Base-by-base conservation (phyloP, 1,284 basidiomycete genomes). In the Macrocystidia cucumis region DNA sequence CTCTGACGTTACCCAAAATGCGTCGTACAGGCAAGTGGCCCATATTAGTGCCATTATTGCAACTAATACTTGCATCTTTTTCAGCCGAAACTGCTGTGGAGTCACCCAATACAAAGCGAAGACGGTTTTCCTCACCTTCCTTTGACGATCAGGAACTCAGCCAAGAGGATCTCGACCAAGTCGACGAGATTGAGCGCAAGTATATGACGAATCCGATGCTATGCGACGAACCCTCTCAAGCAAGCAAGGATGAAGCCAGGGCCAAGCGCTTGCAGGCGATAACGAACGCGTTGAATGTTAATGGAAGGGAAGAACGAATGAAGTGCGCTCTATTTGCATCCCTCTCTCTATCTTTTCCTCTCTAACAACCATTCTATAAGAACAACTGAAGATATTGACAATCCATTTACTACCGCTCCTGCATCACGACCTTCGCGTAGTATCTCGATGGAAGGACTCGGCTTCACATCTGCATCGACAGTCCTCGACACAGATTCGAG, bases 111-210 rank as follows among this genome's bases (percentile, higher is more conserved):
- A 56, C 59, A 20, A 78, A 85, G 55, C 64, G 74, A 20, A 69
- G 70, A 45, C 65, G 80, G 29, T 61, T 80, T 24, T 80, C 78
- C 1, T 84, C 80, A 4, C 79, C 81, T 1, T 72, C 74, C n/a
- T 79, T 75, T 45, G 80, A 82, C 38, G 65, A 69, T 23, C 69
- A 73, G 41, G 63, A 74, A 23, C 50, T 71, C 37, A 81, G 70
- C 35, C 69, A 74, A 41, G 65, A 75, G 20, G 70, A 78, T 36
- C 52, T 82, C 4, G 54, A 58, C 9, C 74, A 66, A 1, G 68
- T 81, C 29, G 77, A 82, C 43, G 59, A 59, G 21, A 52, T 79
- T 5, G 74, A 80, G 25, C 57, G 4, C 54, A 48, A 18, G 55
- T 74, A 1, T 70, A 73, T 1, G 75, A 74, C 35, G 40, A 44